phyloP scores from a whole-genome alignment of 768 basidiomycete genomes.

The Leccinum fibrillosum region DNA sequence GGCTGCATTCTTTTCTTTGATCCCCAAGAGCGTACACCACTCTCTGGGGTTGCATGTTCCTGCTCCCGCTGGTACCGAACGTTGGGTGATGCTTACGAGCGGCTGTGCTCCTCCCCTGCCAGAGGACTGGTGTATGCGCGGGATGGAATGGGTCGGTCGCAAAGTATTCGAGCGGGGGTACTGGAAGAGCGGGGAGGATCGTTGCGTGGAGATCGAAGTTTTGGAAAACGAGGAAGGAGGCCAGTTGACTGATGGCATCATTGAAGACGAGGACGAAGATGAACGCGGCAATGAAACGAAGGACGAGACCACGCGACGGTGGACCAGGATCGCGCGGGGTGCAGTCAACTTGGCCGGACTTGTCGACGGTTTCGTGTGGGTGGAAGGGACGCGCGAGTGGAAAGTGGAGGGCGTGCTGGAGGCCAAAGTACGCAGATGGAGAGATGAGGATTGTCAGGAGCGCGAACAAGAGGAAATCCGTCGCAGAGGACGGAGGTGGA shows the following conservation, averaged over 20 bases:
- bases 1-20: conserved; percentile 55
- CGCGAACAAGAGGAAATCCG: conserved; percentile 67
- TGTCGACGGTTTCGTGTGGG: conserved; percentile 77
- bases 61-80: conserved; percentile 38
- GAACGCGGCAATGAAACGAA: conserved; percentile 24
- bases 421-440: conserved; percentile 69
- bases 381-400: conserved; percentile 58
- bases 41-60: conserved; percentile 40
- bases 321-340: conserved; percentile 72
- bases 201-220: conserved; percentile 72
- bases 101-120: conserved; percentile 70
- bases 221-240: conserved; percentile 57
- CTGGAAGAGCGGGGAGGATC: conserved; percentile 80
- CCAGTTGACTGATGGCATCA: conserved; percentile 70
- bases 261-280: conserved; percentile 73
- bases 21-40: conserved; percentile 53
- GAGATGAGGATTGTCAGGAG: conserved; percentile 64
- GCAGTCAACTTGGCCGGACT: conserved; percentile 62
- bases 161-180: conserved; percentile 90
- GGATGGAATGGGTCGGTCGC: conserved; percentile 94
- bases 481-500: conserved; percentile 57
- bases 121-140: conserved; percentile 95
- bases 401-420: conserved; percentile 59
- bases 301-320: conserved; percentile 53
- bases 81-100: conserved; percentile 66